Evolutionary conservation across 139 green algal genomes (phyloP), one percentile per base, ranked within the genome.

Genomic region (Chlorella vulgaris): DNA sequence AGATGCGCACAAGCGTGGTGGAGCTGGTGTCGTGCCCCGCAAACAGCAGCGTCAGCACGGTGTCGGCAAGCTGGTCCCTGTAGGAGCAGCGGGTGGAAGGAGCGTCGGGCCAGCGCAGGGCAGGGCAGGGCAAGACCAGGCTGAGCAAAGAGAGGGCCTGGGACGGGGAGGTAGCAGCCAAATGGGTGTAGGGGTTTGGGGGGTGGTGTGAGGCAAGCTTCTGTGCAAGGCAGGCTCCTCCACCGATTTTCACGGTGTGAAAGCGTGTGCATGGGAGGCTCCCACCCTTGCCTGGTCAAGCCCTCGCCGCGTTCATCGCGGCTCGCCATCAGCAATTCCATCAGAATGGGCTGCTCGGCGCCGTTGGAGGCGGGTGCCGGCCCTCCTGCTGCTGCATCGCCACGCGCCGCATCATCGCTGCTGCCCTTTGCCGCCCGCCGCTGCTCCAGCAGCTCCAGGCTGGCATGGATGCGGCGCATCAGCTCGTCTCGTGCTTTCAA

Each of bases 31-130:
- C 96, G 63, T 86, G 83, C n/a, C 89, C 89, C 29, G 91, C 91
- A 76, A 94, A 92, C 53, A 92, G 89, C 85, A 96, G 93, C 61
- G 91, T 96, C 95, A 99, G 98, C 28, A 99, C 87, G 82, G 98
- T 95, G 82, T 99, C 96, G 2, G 42, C 69, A 42, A 60, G 36
- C 40, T 58, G 39, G 0, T 39, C 69, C 42, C 69, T 76, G 69
- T 42, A 40, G 39, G 18, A 65, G 10, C 13, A 24, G 47, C 15
- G 47, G 13, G 10, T 55, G 47, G n/a, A n/a, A n/a, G n/a, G n/a
- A n/a, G n/a, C n/a, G n/a, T n/a, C n/a, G n/a, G n/a, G n/a, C n/a
- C n/a, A n/a, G n/a, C n/a, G n/a, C n/a, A n/a, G n/a, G n/a, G n/a
- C n/a, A n/a, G n/a, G n/a, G n/a, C n/a, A n/a, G n/a, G n/a, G n/a